phyloP scores from a whole-genome alignment of 495 filamentous ascomycete genomes.

The Oidiodendron maius region DNA sequence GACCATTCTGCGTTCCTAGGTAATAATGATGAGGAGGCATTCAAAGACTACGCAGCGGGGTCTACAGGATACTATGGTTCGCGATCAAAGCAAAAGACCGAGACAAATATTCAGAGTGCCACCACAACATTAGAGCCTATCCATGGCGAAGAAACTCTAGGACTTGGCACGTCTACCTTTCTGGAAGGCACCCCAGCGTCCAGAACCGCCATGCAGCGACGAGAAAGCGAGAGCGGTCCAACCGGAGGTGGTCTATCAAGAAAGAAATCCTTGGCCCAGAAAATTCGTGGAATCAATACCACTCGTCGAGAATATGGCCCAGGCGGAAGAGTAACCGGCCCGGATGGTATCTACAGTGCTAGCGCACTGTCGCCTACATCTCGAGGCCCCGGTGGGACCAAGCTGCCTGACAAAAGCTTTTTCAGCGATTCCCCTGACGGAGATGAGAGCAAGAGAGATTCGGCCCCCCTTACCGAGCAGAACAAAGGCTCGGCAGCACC shows the following conservation, averaged over 20 bases:
- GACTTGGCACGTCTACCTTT: slow-evolving; percentile 92
- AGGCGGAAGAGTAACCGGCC: slow-evolving; percentile 46
- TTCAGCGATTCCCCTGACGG: slow-evolving; percentile 76
- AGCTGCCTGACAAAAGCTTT: slow-evolving; percentile 57
- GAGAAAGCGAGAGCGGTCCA: slow-evolving; percentile 53
- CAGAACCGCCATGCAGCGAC: slow-evolving; percentile 72
- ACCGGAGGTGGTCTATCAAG: slow-evolving; percentile 67
- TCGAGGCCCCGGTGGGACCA: slow-evolving; percentile 19
- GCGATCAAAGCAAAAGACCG: slow-evolving; percentile 30
- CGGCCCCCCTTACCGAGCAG: slow-evolving; percentile 48
- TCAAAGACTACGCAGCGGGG: slow-evolving; percentile 63
- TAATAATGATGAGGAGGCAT: slow-evolving; percentile 70
- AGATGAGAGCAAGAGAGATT: slow-evolving; percentile 59
- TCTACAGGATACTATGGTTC: slow-evolving; percentile 26
- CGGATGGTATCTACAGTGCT: slow-evolving; percentile 33
- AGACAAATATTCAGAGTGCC: slow-evolving; percentile 44
- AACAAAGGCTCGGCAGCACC: slow-evolving; percentile 38
- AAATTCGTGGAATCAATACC: slow-evolving; percentile 64
- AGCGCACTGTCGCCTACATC: background rate
- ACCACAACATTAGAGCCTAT: slow-evolving; percentile 56
- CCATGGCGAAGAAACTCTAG: slow-evolving; percentile 76
- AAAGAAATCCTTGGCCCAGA: slow-evolving; percentile 91
- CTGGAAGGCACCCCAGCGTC: slow-evolving; percentile 90
- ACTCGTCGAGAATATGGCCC: slow-evolving; percentile 45
- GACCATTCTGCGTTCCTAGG: slow-evolving; percentile 83